Conservation (phyloP, 2,329 filamentous ascomycete species). For the Ophiostoma populinum region DNA sequence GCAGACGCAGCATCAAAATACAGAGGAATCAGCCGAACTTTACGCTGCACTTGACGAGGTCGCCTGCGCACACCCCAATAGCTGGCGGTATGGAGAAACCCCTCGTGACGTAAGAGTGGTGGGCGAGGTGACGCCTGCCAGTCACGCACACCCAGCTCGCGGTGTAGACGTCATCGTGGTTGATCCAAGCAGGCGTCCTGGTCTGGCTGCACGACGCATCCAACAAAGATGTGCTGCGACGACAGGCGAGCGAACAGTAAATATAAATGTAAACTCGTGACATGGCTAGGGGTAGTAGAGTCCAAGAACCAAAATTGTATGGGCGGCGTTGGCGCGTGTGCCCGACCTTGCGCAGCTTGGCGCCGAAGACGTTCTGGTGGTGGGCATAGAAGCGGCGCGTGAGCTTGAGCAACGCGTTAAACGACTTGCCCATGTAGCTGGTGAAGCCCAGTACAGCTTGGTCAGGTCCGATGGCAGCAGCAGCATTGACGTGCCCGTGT, state of each 20-base stretch:
- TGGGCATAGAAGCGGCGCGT: constrained; percentile 85
- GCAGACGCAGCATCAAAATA: constrained; percentile 6
- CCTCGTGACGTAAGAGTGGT: constrained; percentile 1
- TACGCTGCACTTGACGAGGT: constrained; percentile 6
- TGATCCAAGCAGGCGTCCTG: too few species aligned
- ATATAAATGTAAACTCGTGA: too few species aligned
- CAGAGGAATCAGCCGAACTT: constrained; percentile 6
- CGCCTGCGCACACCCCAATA: constrained; percentile 5
- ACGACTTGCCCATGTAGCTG: constrained; percentile 77
- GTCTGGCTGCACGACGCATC: too few species aligned
- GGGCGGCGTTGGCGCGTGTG: constrained; percentile 49
- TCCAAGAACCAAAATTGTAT: too few species aligned
- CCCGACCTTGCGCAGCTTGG: constrained; percentile 91
- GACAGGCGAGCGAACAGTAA: too few species aligned
- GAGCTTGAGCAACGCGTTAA: constrained; percentile 68
- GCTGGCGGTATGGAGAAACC: constrained; percentile 7
- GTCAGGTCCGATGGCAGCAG: constrained; percentile 40
- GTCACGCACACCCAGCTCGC: too few species aligned
- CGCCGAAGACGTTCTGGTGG: constrained; percentile 71
- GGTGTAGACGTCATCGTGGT: too few species aligned
- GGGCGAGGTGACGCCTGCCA: constrained; percentile 3
- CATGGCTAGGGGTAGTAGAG: too few species aligned
- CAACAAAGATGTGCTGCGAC: too few species aligned
- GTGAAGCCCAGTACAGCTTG: constrained; percentile 56
- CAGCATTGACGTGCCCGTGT: constrained; percentile 53